Evolutionary conservation across 1,139 yeast species (phyloP).

Genomic region (Pichia sp.): DNA sequence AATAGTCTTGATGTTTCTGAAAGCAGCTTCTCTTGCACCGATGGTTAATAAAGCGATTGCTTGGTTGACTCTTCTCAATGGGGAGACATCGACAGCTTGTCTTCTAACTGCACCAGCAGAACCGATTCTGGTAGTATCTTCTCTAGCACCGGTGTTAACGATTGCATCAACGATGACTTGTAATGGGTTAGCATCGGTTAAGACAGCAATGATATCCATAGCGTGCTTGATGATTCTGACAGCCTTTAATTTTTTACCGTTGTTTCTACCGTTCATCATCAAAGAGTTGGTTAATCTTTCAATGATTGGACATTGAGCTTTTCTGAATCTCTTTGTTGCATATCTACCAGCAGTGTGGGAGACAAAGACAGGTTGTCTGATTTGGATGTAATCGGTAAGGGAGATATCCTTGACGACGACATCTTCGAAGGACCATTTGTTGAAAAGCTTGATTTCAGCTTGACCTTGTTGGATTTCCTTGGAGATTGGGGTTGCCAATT

Average conservation of each 20-base stretch:
- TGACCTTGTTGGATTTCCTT: conserved; percentile 95
- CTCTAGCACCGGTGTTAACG: conserved; percentile 99
- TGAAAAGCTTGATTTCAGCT: conserved; percentile 94
- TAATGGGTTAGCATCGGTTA: conserved; percentile 99
- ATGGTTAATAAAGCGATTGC: conserved; percentile 96
- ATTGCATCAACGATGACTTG: conserved; percentile 99
- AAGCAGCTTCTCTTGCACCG: conserved; percentile 99
- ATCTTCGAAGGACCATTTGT: conserved; percentile 98
- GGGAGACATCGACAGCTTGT: conserved; percentile 99
- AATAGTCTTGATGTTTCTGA: conserved; percentile 99
- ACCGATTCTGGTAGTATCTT: conserved; percentile 99
- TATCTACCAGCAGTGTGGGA: conserved; percentile 99
- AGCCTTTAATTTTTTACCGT: conserved; percentile 99
- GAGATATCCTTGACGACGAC: conserved; percentile 98
- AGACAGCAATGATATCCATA: conserved; percentile 92
- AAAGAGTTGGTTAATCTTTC: conserved; percentile 99
- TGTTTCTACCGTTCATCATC: conserved; percentile 99
- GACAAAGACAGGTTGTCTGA: conserved; percentile 95
- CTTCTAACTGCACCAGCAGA: conserved; percentile 99
- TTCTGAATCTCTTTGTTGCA: conserved; percentile 99
- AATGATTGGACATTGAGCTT: conserved; percentile 98
- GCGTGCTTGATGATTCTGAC: conserved; percentile 99
- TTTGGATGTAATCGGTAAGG: conserved; percentile 95
- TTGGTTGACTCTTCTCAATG: conserved; percentile 99
- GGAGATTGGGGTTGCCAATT: conserved; percentile 92